Base-by-base conservation (phyloP, 2,329 filamentous ascomycete species). In the Phoma sp. region DNA sequence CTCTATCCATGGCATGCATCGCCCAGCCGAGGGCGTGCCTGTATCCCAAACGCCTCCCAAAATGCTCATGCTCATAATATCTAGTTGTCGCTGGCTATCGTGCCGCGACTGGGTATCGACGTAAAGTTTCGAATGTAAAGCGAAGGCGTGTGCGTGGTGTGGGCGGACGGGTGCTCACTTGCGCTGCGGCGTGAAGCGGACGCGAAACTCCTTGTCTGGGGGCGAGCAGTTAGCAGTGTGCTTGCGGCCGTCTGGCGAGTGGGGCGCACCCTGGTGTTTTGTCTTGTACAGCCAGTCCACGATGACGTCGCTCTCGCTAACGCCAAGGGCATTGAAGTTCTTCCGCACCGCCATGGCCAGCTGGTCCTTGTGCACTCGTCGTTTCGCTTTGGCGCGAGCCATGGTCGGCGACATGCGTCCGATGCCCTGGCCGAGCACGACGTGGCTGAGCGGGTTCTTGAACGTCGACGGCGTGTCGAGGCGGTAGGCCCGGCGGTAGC, bases 291-390 rank as follows among this genome's bases (percentile, higher is more conserved):
- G 80, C 70, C 92, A 86, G 60, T 90, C 89, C 51, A 93, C 89
- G 52, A 95, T 89, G 61, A 92, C 87, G 65, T 95, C 91, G 69
- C 88, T 92, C 78, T 96, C 91, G 60, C 87, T 88, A 33, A 93
- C 85, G 14, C 88, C 89, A 61, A 90, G 81, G 28, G 85, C 86
- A 70, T 95, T 95, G 78, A 95, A 95, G 75, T 95, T 90, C 73
- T 92, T 93, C 60, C 90, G 83, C 42, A 93, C 88, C 1, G 85
- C 82, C 61, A 86, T 81, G 7, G 89, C 88, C 48, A 96, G 79
- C 61, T 90, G 84, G 30, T 91, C 87, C 70, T 90, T 90, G 66
- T 83, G 84, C 70, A 92, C 87, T 48, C 88, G 82, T 46, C 87
- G 79, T 66, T 86, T 81, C 39, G 85, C 80, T 61, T 84, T 85